Evolutionary conservation across 164 flowering plant species (phyloP).

Genomic region (Chimonanthus salicifolius): DNA sequence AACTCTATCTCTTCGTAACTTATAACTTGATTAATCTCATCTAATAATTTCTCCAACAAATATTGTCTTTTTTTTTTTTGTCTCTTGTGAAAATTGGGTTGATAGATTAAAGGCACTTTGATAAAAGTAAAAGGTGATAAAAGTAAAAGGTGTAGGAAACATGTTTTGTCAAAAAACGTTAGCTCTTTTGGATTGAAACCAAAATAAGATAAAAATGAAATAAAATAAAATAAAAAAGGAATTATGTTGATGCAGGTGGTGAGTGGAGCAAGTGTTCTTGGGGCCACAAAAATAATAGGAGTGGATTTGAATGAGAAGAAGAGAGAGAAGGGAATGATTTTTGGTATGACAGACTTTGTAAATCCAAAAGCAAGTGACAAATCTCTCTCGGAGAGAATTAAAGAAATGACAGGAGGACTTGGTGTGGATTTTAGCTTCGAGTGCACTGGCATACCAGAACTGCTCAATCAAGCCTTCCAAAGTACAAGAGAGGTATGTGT

Average conservation of each 20-base stretch:
- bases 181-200: no score
- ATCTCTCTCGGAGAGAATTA: constrained; percentile 26
- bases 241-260: constrained; percentile 1
- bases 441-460: constrained; percentile 33
- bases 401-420: constrained; percentile 37
- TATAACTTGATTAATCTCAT: no score
- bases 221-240: no score
- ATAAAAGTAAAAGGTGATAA: no score
- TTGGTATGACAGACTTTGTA: constrained; percentile 49
- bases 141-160: no score
- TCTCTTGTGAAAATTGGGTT: no score
- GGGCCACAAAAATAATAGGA: constrained; percentile 43
- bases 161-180: no score
- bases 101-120: no score
- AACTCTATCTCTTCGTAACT: no score
- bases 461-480: constrained; percentile 33
- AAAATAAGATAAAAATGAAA: no score
- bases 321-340: constrained; percentile 26
- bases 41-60: no score
- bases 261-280: constrained; percentile 29
- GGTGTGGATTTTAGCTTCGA: constrained; percentile 55
- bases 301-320: constrained; percentile 32
- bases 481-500: constrained; percentile 33
- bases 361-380: constrained; percentile 26
- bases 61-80: no score